phyloP scores from a whole-genome alignment of 1,284 basidiomycete species.

The Ganoderma sinense region DNA sequence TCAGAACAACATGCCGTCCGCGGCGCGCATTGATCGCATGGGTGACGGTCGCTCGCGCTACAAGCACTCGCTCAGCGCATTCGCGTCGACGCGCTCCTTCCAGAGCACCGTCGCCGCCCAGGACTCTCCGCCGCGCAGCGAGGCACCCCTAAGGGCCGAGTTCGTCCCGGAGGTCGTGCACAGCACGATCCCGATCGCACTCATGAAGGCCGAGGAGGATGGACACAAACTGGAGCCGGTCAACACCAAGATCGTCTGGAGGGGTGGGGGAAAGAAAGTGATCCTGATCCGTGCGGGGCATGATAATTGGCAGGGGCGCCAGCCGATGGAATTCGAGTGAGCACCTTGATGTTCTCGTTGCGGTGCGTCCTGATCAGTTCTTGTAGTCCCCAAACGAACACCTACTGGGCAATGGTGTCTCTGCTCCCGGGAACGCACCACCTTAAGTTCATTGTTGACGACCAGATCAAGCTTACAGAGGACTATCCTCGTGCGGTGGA shows the following conservation, averaged over 20 bases:
- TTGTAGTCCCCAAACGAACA: conserved; percentile 44
- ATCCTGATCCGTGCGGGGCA: conserved; percentile 73
- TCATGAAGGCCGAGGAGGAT: conserved; percentile 50
- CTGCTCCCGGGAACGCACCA: conserved; percentile 94
- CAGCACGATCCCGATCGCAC: conserved; percentile 67
- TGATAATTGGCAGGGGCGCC: conserved; percentile 74
- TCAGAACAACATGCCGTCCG: conserved; percentile 44
- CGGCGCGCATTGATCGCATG: conserved; percentile 40
- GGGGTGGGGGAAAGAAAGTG: conserved; percentile 66
- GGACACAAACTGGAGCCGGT: conserved; percentile 48
- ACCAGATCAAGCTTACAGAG: conserved; percentile 80
- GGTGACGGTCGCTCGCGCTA: conserved; percentile 34
- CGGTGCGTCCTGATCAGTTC: conserved; percentile 7
- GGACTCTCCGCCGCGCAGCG: conserved; percentile 39
- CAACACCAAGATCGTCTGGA: conserved; percentile 68
- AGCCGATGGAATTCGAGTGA: conserved; percentile 68
- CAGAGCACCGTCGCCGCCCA: conserved; percentile 41
- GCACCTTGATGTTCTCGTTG: conserved; percentile 36
- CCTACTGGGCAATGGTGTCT: conserved; percentile 55
- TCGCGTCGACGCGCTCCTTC: conserved; percentile 53
- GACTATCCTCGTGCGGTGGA: conserved; percentile 93
- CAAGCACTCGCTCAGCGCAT: conserved; percentile 45
- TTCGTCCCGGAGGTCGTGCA: conserved; percentile 65
- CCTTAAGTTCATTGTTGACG: conserved; percentile 96
- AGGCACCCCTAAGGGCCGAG: conserved; percentile 37